Evolutionary conservation across 1,284 basidiomycete genomes (phyloP), one percentile per base, ranked within the genome.

Genomic region (Moesziomyces parantarcticus): DNA sequence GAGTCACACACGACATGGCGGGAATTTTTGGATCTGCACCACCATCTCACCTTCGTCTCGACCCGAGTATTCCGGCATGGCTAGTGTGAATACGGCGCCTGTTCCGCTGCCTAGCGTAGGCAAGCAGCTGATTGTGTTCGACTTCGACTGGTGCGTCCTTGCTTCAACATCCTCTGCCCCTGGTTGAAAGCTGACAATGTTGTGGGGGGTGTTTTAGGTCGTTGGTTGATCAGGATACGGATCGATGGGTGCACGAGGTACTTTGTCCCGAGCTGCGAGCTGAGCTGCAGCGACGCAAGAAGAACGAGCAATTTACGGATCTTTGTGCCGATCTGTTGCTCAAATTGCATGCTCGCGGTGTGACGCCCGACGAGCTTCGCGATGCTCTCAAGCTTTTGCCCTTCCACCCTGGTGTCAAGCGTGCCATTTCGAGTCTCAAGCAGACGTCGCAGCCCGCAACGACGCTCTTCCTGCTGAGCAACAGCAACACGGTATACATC

Each of bases 171-270:
- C n/a, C n/a, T n/a, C n/a, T n/a, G n/a, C n/a, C n/a, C n/a, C n/a
- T n/a, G 14, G 2, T 39, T 39, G 36, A 16, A 18, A 18, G 36
- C 36, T 39, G 36, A 39, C 36, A 8, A 6, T 39, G 18, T n/a
- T 10, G 42, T 41, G 18, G 23, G 44, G 8, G 4, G 13, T 8
- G 26, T 25, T 21, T 21, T 44, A 78, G 77, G 77, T 80, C 81
- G 10, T 55, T 83, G 34, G 91, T 91, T 58, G 96, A 99, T 86
- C 94, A 98, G 86, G 97, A 99, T 86, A 92, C 94, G 4, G 97
- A 99, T 85, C 88, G 95, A 85, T 99, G 92, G 90, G 88, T 97
- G 58, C 92, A 97, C 80, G 96, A 99, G 84, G 92, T 95, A 50
- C 89, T 97, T 36, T 91, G 90, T 3, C 92, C 92, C 3, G 89